A percentile compares a stretch with the other conserved stretches of the same genome.
phyloP scores from a whole-genome alignment of 106 monocot genomes.

The Dendrobium huoshanense region DNA sequence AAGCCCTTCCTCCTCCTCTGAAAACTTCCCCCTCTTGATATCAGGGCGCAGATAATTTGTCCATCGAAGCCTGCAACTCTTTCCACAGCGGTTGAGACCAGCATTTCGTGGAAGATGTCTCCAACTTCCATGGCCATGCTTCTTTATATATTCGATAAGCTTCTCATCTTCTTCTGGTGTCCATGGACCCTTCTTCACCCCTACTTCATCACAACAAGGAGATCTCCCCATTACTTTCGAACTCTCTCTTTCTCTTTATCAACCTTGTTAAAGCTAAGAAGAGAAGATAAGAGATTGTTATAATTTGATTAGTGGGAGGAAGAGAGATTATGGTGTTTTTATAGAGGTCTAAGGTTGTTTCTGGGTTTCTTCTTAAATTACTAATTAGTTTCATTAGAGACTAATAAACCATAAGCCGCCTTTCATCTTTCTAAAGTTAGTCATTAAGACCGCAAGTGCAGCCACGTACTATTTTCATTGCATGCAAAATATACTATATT shows the following conservation, averaged over 20 bases:
- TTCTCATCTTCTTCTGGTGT: constrained; percentile 58
- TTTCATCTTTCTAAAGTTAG: background rate
- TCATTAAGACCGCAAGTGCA: background rate
- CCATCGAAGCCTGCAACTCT: constrained; percentile 65
- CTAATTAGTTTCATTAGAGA: constrained; percentile 1
- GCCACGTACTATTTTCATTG: background rate
- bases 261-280: background rate
- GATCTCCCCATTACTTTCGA: constrained; percentile 37
- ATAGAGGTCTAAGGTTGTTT: background rate
- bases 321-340: constrained; percentile 2
- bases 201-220: constrained; percentile 50
- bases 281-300: background rate
- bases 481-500: constrained; percentile 3
- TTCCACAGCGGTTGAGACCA: constrained; percentile 58
- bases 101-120: constrained; percentile 41
- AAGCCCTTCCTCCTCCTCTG: constrained; percentile 45
- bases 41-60: constrained; percentile 61
- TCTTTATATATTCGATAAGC: constrained; percentile 36
- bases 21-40: constrained; percentile 49
- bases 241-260: background rate
- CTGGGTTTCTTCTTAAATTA: background rate
- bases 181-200: constrained; percentile 74
- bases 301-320: background rate
- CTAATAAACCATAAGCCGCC: background rate
- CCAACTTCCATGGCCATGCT: constrained; percentile 52